These are phyloP conservation scores for Parachlorella kessleri DNA, from an alignment of 139 green algal genomes.

Conservation along the genomic window DNA sequence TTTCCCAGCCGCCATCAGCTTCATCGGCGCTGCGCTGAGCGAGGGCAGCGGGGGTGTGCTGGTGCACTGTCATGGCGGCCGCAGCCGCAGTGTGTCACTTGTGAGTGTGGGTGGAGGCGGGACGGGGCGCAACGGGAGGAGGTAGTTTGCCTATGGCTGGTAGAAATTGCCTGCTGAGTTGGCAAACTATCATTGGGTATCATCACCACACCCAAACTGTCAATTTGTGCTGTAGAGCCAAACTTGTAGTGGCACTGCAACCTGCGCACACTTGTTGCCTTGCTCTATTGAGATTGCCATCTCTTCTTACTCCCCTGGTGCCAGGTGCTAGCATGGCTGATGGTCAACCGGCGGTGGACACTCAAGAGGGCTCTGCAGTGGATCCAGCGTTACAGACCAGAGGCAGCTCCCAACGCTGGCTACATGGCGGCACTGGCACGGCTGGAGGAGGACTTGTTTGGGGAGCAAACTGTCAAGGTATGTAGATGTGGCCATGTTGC, in stretches of 20 bases:
- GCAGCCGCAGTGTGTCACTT: constrained; percentile 72
- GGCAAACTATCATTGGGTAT: too few species aligned
- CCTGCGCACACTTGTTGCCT: too few species aligned
- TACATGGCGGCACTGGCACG: constrained; percentile 73
- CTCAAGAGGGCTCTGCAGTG: constrained; percentile 63
- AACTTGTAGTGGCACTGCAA: too few species aligned
- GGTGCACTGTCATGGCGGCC: constrained; percentile 92
- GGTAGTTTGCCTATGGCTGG: too few species aligned
- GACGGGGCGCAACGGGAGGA: too few species aligned
- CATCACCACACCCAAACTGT: too few species aligned
- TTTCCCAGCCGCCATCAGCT: constrained; percentile 58
- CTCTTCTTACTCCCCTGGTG: too few species aligned
- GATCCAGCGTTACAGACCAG: constrained; percentile 47
- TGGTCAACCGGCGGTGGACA: constrained; percentile 41
- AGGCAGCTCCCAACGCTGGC: constrained; percentile 78
- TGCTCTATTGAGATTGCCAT: too few species aligned
- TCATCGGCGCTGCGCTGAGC: constrained; percentile 67
- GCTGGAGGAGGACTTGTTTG: constrained; percentile 69
- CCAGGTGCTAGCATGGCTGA: constrained; percentile 38
- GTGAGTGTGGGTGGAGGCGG: too few species aligned
- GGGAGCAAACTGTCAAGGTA: constrained; percentile 60
- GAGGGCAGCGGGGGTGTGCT: constrained; percentile 56
- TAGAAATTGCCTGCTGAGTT: too few species aligned
- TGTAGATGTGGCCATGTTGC: not conserved
- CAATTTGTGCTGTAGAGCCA: too few species aligned